Percentiles rank a stretch among this genome's conserved stretches.
Evolutionary conservation across 345 rosid genomes (phyloP).

Genomic region (Salix dunnii): DNA sequence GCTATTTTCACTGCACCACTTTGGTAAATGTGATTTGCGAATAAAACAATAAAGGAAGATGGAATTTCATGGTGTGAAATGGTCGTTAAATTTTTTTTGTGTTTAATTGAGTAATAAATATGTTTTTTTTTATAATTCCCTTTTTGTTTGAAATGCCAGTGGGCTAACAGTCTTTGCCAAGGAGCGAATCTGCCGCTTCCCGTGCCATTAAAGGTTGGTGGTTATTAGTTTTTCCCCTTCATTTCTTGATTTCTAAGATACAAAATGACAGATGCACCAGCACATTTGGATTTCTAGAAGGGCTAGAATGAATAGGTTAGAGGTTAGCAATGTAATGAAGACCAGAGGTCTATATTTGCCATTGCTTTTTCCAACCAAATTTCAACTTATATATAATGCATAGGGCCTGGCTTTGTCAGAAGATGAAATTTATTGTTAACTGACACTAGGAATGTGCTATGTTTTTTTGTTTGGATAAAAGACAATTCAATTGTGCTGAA

Average conservation of each 20-base stretch:
- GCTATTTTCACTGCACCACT: background rate
- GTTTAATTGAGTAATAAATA: background rate
- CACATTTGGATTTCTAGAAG: background rate
- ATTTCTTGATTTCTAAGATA: background rate
- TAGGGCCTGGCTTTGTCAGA: too few species aligned
- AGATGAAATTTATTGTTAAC: too few species aligned
- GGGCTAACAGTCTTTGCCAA: slow-evolving; percentile 93
- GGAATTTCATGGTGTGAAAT: too few species aligned
- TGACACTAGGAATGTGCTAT: too few species aligned
- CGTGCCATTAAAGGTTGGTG: slow-evolving; percentile 69
- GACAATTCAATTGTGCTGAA: too few species aligned
- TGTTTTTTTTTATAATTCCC: background rate
- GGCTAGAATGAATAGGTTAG: too few species aligned
- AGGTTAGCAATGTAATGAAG: too few species aligned
- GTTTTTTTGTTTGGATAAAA: too few species aligned
- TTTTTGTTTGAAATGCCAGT: slow-evolving; percentile 38
- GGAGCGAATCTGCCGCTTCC: slow-evolving; percentile 90
- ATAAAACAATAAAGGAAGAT: background rate
- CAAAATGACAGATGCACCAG: background rate
- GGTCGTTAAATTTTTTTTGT: background rate
- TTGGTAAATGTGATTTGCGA: background rate
- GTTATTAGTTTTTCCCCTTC: background rate
- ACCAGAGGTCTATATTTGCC: too few species aligned
- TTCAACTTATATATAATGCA: too few species aligned
- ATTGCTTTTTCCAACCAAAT: too few species aligned